phyloP scores from a whole-genome alignment of 1,284 basidiomycete genomes.

The Irpex lacteus region DNA sequence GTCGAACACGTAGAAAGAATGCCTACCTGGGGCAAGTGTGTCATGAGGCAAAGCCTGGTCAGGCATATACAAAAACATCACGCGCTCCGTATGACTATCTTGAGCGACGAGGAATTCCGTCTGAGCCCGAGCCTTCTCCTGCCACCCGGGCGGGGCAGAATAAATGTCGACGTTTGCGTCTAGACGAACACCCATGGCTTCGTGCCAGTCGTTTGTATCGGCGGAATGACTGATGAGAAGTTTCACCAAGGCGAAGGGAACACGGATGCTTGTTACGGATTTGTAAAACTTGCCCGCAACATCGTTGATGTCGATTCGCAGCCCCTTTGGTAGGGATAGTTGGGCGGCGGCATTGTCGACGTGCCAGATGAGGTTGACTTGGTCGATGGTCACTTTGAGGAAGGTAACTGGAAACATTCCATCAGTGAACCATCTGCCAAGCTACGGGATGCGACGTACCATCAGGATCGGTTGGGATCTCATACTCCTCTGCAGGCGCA shows the following conservation, averaged over 20 bases:
- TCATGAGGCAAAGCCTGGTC: constrained; percentile 12
- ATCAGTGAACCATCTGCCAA: too few relatives aligned
- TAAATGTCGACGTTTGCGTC: constrained; percentile 72
- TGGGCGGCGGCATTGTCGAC: constrained; percentile 53
- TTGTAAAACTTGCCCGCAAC: constrained; percentile 63
- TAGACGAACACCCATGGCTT: constrained; percentile 54
- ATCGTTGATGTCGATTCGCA: constrained; percentile 72
- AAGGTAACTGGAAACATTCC: constrained; percentile 56
- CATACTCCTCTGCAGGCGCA: constrained; percentile 72
- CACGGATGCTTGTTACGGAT: constrained; percentile 53
- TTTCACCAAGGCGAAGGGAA: constrained; percentile 48
- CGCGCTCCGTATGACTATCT: constrained; percentile 67
- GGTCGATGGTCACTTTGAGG: constrained; percentile 55
- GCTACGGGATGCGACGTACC: constrained; percentile 40
- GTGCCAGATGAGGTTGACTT: constrained; percentile 54
- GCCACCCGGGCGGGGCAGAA: constrained; percentile 59
- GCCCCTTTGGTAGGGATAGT: constrained; percentile 55
- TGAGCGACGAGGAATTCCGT: constrained; percentile 68
- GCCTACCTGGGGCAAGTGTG: constrained; percentile 2
- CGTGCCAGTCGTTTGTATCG: constrained; percentile 58
- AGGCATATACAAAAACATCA: constrained; percentile 50
- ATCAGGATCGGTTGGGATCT: constrained; percentile 68
- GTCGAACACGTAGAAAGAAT: neutral
- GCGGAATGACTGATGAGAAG: constrained; percentile 41
- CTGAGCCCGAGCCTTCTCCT: constrained; percentile 51